phyloP scores from a whole-genome alignment of 2,329 filamentous ascomycete genomes.

The Diaporthe humulicola region DNA sequence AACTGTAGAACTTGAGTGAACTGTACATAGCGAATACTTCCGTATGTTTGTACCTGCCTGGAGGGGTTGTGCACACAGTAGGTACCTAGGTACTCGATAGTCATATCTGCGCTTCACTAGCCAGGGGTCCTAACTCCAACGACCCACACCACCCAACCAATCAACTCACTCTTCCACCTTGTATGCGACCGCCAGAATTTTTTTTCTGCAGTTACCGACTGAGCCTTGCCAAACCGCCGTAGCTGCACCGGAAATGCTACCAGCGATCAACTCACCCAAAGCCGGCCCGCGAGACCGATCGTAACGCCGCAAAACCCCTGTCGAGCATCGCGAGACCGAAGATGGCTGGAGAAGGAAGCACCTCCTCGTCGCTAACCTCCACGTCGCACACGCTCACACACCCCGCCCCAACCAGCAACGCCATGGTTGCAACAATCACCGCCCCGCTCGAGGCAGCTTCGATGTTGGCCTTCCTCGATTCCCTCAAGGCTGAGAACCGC shows the following conservation, averaged over 20 bases:
- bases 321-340: not conserved
- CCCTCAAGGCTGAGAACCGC: conserved; percentile 70
- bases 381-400: conserved; percentile 74
- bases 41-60: too few species aligned
- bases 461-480: conserved; percentile 66
- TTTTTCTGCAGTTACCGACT: conserved; percentile 12
- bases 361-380: conserved; percentile 72
- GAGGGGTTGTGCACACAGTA: too few species aligned
- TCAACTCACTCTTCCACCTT: not conserved
- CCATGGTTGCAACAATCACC: conserved; percentile 52
- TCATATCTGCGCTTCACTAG: not conserved
- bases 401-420: conserved; percentile 57
- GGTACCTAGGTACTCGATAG: not conserved
- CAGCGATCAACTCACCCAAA: not conserved
- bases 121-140: not conserved
- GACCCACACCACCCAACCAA: conserved; percentile 12
- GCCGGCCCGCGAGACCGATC: conserved; percentile 7
- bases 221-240: conserved; percentile 3
- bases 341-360: conserved; percentile 57
- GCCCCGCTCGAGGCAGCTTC: conserved; percentile 52
- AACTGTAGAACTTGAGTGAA: too few species aligned
- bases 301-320: conserved; percentile 6
- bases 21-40: too few species aligned
- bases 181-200: conserved; percentile 10
- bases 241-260: conserved; percentile 10